Evolutionary conservation across 306 rosid genomes (phyloP), one percentile per base, ranked within the genome.

Genomic region (Corylus avellana): DNA sequence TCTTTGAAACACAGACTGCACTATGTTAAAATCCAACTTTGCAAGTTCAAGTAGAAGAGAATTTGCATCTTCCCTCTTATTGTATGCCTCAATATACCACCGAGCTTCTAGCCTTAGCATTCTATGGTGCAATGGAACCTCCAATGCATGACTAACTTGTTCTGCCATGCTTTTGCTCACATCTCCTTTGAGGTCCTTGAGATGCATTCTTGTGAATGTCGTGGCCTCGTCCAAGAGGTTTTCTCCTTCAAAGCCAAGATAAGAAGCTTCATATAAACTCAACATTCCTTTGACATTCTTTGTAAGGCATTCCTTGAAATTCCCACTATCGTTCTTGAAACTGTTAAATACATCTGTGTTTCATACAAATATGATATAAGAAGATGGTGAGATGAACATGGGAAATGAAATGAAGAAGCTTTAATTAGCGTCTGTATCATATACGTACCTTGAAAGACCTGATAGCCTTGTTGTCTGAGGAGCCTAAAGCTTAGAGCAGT

Each of bases 221-320:
- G 29, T 86, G 32, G 96, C 96, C 76, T 85, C 88, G 14, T 81
- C 92, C 58, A 91, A 73, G 73, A 87, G 76, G 12, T 32, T 1
- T 57, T 89, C 92, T 54, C 85, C 91, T 79, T 86, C 87, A 20
- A 81, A 85, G 42, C 79, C 78, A 0, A 86, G 62, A 53, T 77
- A 87, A 0, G 90, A 85, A 70, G 93, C 96, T 74, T 91, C 92
- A 1, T 86, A 76, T 13, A 91, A 59, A 82, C 88, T 88, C 83
- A 89, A 22, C 81, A 89, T 70, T 68, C 92, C 93, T 75, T 85
- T 83, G 9, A 80, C 78, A 54, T 91, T 92, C 7, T 44, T 53
- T 12, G 12, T 0, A 7, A 79, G 66, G n/a, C 44, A 22, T 55
- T 44, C 48, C 56, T 86, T 85, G 58, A 83, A 86, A 22, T 55